These are phyloP conservation scores for barrel medic (Medicago truncatula) DNA, from an alignment of 306 rosid genomes.

Conservation along the genomic window MtrunA17r5.0-ANR NC_053045.1:40680001-40680500, in stretches of 20 bases:
- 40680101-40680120: background rate
- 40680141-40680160: background rate
- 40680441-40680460: background rate
- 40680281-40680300: background rate
- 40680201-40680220: background rate
- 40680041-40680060: conserved; percentile 12
- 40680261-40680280: no score
- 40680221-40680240: background rate
- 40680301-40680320: background rate
- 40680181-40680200: background rate
- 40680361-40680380: background rate
- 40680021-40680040: conserved; percentile 42
- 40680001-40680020: conserved; percentile 39
- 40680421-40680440: background rate
- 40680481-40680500: background rate
- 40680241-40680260: background rate
- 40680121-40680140: background rate
- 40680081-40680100: background rate
- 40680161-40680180: background rate
- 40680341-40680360: background rate
- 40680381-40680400: background rate
- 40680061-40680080: background rate
- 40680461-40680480: background rate
- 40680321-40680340: background rate
- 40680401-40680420: no score